Conservation (phyloP, 2,329 filamentous ascomycete species). For the Torrubiella hemipterigena region DNA sequence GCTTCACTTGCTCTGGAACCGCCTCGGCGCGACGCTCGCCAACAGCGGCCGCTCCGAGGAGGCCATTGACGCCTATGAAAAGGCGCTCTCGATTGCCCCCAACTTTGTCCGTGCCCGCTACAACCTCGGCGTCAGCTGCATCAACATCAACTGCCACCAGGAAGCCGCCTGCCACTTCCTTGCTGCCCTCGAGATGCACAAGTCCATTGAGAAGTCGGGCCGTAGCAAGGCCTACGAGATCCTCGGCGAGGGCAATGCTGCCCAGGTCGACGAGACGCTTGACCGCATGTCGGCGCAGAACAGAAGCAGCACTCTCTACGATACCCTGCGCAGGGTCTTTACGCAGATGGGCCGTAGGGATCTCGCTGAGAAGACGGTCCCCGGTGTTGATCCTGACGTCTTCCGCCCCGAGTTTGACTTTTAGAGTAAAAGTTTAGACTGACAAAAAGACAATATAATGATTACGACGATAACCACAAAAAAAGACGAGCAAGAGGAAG, state of each 20-base stretch:
- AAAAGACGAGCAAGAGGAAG: too few species aligned
- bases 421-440: too few species aligned
- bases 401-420: slow-evolving; percentile 92
- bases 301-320: slow-evolving; percentile 91
- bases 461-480: too few species aligned
- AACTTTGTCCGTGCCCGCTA: slow-evolving; percentile 97
- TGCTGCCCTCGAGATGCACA: slow-evolving; percentile 89
- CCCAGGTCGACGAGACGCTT: slow-evolving; percentile 54
- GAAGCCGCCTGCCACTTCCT: slow-evolving; percentile 90
- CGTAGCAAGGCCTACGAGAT: slow-evolving; percentile 76
- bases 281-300: slow-evolving; percentile 90
- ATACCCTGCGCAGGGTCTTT: slow-evolving; percentile 90
- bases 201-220: slow-evolving; percentile 77
- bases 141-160: slow-evolving; percentile 91
- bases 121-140: slow-evolving; percentile 91
- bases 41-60: slow-evolving; percentile 91
- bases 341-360: slow-evolving; percentile 88
- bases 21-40: slow-evolving; percentile 86
- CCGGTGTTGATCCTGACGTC: slow-evolving; percentile 79
- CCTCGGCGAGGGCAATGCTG: slow-evolving; percentile 41
- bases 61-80: slow-evolving; percentile 92
- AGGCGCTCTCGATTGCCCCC: slow-evolving; percentile 76
- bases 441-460: too few species aligned
- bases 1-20: slow-evolving; percentile 92
- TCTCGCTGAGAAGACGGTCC: slow-evolving; percentile 74